Evolutionary conservation across 192 early-diverging fungal species (phyloP), one percentile per base, ranked within the genome.

Genomic region (Coemansia sp.): DNA sequence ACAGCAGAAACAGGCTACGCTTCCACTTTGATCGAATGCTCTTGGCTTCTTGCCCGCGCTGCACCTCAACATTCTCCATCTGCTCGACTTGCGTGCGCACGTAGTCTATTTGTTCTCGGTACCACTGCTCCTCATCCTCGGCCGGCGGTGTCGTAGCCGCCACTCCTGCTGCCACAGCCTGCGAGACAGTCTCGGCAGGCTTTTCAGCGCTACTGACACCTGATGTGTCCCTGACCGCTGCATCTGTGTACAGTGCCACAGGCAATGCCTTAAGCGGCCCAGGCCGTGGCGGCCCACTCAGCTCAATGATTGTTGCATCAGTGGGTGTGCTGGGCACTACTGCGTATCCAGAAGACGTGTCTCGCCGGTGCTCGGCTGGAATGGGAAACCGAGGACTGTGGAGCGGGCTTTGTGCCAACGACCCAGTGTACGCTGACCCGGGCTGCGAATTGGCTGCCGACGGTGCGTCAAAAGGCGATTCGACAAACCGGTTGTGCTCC

Each of bases 1-100:
- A 75, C 36, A 93, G 74, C 15, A 89, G 74, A 50, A 87, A 93
- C 38, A 93, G 74, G 37, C 81, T 71, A 49, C 86, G 77, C 55
- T 89, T 90, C 81, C 82, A 83, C 51, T 67, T 64, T 6, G 65
- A 71, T 8, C 64, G 48, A 37, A 83, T 83, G 53, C 54, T 63
- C 56, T 65, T 49, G 10, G 78, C 78, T 57, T 74, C 68, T 25
- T 81, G 78, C 7, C 63, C 78, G 59, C 78, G 68, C 72, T 72
- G 72, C 34, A 55, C 57, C 34, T 72, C 78, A 7, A 63, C 46
- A 38, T 67, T 74, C 47, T 75, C 78, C 69, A 81, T 74, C 40
- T 72, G 78, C 60, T 81, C 78, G 9, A 81, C 78, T 47, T 81
- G 78, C 1, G 31, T 75, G 36, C 78, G 72, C 69, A 81, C 78